phyloP scores from a whole-genome alignment of 805 yeast genomes.

The Lipomyces starkeyi region DNA sequence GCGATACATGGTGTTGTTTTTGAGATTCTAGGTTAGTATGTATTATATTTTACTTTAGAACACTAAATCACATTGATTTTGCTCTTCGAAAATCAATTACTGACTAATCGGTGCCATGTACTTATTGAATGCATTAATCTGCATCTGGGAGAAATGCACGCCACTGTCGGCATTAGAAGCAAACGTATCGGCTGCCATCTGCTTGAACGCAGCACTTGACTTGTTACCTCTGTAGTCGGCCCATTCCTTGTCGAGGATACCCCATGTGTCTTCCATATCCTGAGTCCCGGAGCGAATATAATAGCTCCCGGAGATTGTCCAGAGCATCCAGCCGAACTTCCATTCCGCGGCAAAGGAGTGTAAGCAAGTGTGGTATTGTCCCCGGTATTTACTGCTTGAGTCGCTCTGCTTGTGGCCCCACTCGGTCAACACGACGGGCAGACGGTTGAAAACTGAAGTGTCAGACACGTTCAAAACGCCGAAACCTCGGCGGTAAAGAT shows the following conservation, averaged over 20 bases:
- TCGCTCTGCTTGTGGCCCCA: no score
- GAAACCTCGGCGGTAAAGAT: no score
- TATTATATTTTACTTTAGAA: neutral
- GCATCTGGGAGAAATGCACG: neutral
- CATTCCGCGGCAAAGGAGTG: neutral
- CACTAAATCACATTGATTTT: neutral
- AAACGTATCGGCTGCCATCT: neutral
- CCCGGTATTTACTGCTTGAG: no score
- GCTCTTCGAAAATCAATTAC: no score
- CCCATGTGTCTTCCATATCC: conserved; percentile 4
- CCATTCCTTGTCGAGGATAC: conserved; percentile 6
- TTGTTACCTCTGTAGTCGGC: conserved; percentile 3
- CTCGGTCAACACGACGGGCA: no score
- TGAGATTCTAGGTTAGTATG: neutral
- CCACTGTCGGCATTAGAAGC: neutral
- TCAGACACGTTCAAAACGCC: no score
- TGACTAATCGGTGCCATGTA: neutral
- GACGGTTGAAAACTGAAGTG: no score
- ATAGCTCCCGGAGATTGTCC: conserved; percentile 5
- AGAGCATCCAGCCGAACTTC: conserved; percentile 6
- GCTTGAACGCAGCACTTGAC: neutral
- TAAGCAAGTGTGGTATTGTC: neutral
- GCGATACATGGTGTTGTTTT: neutral
- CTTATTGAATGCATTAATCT: neutral
- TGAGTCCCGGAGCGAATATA: conserved; percentile 7